Evolutionary conservation across 768 basidiomycete species (phyloP).

Genomic region (Boletus pseudo-olivaceus): DNA sequence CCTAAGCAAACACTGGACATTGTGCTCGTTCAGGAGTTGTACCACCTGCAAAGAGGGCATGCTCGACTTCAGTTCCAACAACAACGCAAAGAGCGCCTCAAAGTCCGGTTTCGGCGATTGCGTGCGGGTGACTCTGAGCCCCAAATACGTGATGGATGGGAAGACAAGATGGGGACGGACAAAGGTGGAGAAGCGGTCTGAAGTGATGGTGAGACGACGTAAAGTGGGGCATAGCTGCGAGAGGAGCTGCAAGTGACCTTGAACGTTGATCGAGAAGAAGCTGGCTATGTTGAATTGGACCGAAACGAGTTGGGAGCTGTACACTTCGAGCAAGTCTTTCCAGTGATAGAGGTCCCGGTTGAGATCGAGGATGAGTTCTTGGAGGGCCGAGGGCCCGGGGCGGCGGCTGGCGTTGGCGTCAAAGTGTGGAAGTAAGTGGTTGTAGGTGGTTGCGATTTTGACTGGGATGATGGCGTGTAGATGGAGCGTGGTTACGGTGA

Average conservation of each 20-base stretch:
- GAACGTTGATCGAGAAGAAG: neutral
- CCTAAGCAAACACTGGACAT: slow-evolving; percentile 16
- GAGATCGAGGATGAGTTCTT: slow-evolving; percentile 18
- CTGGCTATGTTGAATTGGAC: slow-evolving; percentile 7
- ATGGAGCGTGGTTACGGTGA: slow-evolving; percentile 16
- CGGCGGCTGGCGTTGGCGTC: neutral
- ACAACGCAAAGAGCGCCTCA: slow-evolving; percentile 6
- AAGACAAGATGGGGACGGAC: neutral
- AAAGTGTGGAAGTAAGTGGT: neutral
- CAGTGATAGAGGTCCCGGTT: neutral
- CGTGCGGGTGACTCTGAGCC: slow-evolving; percentile 1
- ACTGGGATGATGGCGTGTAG: neutral
- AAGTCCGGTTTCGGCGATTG: slow-evolving; percentile 7
- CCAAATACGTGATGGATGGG: slow-evolving; percentile 18
- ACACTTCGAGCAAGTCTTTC: slow-evolving; percentile 13
- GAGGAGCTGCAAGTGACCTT: slow-evolving; percentile 5
- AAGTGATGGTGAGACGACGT: slow-evolving; percentile 18
- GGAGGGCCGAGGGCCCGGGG: slow-evolving; percentile 5
- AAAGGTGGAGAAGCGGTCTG: neutral
- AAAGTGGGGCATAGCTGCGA: slow-evolving; percentile 14
- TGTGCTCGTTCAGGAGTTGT: slow-evolving; percentile 16
- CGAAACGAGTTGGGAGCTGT: slow-evolving; percentile 16
- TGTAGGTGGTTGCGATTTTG: neutral
- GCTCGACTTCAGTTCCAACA: slow-evolving; percentile 8
- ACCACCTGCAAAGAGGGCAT: slow-evolving; percentile 20